phyloP scores from a whole-genome alignment of 176 grass and related monocot species.

The Oryza glaberrima region DNA sequence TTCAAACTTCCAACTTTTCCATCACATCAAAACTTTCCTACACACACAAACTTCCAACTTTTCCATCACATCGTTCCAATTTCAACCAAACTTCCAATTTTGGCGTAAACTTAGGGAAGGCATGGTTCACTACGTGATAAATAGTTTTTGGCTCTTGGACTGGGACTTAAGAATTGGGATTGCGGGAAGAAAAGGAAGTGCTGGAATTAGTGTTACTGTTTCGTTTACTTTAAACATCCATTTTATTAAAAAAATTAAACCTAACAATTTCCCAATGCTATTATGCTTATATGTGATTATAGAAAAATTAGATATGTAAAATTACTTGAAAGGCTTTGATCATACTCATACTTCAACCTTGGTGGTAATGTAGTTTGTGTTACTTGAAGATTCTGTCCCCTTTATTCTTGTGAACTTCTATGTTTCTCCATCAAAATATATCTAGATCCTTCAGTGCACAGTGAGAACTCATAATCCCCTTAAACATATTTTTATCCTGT shows the following conservation, averaged over 20 bases:
- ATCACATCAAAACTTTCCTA: no score
- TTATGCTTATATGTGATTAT: slow-evolving; percentile 8
- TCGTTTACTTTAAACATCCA: background rate
- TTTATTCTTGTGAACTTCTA: background rate
- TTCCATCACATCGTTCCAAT: no score
- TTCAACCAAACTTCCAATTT: no score
- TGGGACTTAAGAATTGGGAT: background rate
- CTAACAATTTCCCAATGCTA: background rate
- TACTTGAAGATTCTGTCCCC: background rate
- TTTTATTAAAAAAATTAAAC: background rate
- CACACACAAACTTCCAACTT: no score
- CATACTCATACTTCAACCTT: background rate
- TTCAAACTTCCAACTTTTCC: no score
- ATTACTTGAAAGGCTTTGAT: slow-evolving; percentile 9
- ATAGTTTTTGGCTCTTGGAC: background rate
- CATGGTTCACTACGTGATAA: background rate
- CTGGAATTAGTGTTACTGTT: background rate
- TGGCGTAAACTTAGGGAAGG: background rate
- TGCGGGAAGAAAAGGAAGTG: background rate
- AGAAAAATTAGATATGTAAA: background rate
- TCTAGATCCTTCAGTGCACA: background rate
- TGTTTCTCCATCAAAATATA: background rate
- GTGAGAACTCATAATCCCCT: slow-evolving; percentile 12
- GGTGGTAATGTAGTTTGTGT: background rate
- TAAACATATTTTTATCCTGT: slow-evolving; percentile 13